Base-by-base conservation (phyloP, 495 filamentous ascomycete genomes). In the Penicillium turbatum region DNA sequence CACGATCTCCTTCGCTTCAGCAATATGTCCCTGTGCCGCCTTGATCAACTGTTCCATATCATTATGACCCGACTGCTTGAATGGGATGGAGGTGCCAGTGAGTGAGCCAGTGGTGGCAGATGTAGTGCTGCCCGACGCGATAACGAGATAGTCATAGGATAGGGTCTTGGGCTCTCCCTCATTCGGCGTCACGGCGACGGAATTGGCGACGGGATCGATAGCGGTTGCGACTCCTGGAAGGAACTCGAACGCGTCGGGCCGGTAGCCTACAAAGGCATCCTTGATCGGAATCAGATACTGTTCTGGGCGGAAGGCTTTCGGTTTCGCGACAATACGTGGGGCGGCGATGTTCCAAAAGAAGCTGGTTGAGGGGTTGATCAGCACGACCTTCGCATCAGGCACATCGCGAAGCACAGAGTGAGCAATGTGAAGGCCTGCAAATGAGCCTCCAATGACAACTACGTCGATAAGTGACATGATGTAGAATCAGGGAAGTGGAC, bases 381-480 rank as follows among this genome's bases (percentile, higher is more conserved):
- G 60, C 24, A 80, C 67, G 5, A 87, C 66, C 44, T 76, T 80
- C 40, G 72, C 60, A n/a, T 68, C 62, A 21, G 69, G 55, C 16
- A 74, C 74, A 57, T 79, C 70, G 42, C 76, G 72, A 13, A 86
- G 72, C 34, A 85, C 66, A 50, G 81, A 75, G 65, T 88, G 83
- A 4, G 84, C 80, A 36, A 82, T 64, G 15, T 68, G 63, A 1
- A 87, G 53, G 44, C 85, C 86, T n/a, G 78, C 77, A 60, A 66
- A 75, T 48, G 78, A 81, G 51, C 76, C 86, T 34, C 87, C 87
- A 10, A 89, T 74, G 37, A 90, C 72, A n/a, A 88, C 71, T 45
- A 90, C 43, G 19, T 59, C 65, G 46, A 46, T 57, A 30, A 57
- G 42, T 11, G 58, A 59, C 64, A 67, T 66, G 46, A 17, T 55